These are phyloP conservation scores for Wilhelminamyces savonicus DNA, from an alignment of 805 yeast species.

Conservation along the genomic window DNA sequence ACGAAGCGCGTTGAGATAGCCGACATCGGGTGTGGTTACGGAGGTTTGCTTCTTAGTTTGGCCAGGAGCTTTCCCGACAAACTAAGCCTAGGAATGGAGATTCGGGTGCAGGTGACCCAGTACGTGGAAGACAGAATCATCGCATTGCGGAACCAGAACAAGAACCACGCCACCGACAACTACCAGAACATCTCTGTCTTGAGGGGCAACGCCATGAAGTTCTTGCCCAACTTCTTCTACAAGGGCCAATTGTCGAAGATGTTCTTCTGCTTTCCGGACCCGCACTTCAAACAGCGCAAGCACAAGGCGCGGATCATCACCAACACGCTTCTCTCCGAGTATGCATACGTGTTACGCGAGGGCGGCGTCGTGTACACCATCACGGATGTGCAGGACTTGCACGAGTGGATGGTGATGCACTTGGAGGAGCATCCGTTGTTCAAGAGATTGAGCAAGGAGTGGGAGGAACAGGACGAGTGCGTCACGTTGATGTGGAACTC, in stretches of 20 bases:
- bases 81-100: constrained; percentile 91
- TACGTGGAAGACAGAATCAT: constrained; percentile 93
- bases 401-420: constrained; percentile 94
- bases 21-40: constrained; percentile 97
- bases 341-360: constrained; percentile 81
- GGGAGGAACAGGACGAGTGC: constrained; percentile 77
- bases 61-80: constrained; percentile 71
- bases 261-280: constrained; percentile 99
- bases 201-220: constrained; percentile 96
- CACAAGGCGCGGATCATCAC: constrained; percentile 97
- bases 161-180: constrained; percentile 25
- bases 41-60: constrained; percentile 78
- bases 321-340: constrained; percentile 80
- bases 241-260: constrained; percentile 81
- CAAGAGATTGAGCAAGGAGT: constrained; percentile 68
- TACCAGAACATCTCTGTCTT: constrained; percentile 86
- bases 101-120: constrained; percentile 94
- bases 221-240: constrained; percentile 85
- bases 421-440: constrained; percentile 87
- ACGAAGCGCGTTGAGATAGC: constrained; percentile 72
- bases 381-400: constrained; percentile 91
- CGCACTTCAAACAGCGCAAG: constrained; percentile 94
- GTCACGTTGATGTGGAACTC: constrained; percentile 82
- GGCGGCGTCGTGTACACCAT: constrained; percentile 91
- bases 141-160: constrained; percentile 65